Evolutionary conservation across 371 early-diverging fungal species (phyloP).

Genomic region (Mucor piriformis): DNA sequence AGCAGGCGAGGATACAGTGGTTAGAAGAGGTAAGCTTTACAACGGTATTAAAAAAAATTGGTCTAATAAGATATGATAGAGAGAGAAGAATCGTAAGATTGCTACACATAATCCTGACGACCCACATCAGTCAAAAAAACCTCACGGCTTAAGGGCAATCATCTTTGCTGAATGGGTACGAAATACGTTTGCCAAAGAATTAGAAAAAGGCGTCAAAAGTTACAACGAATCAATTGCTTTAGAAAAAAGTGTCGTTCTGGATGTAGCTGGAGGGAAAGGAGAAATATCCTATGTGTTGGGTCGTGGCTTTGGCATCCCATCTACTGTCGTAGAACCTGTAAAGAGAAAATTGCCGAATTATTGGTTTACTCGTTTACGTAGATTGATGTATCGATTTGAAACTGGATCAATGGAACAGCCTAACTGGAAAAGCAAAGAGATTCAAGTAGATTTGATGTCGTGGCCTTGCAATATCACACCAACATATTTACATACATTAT

Average conservation of each 20-base stretch:
- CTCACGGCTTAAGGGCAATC: slow-evolving; percentile 55
- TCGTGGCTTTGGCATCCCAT: slow-evolving; percentile 48
- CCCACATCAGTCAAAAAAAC: slow-evolving; percentile 53
- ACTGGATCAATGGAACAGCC: slow-evolving; percentile 30
- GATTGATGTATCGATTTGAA: slow-evolving; percentile 41
- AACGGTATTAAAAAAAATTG: background rate
- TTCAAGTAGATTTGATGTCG: slow-evolving; percentile 25
- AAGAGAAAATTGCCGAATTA: slow-evolving; percentile 49
- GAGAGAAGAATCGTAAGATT: slow-evolving; percentile 32
- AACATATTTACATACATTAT: slow-evolving; percentile 34
- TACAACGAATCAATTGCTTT: background rate
- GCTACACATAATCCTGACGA: slow-evolving; percentile 51
- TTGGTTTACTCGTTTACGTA: slow-evolving; percentile 49
- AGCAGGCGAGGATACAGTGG: slow-evolving; percentile 37
- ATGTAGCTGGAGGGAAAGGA: slow-evolving; percentile 66
- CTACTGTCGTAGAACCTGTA: slow-evolving; percentile 57
- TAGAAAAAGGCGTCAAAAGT: slow-evolving; percentile 7
- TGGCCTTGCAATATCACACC: slow-evolving; percentile 43
- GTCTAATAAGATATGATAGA: slow-evolving; percentile 7
- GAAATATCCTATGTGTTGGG: slow-evolving; percentile 59
- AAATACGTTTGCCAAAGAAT: slow-evolving; percentile 35
- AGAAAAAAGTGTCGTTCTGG: slow-evolving; percentile 37
- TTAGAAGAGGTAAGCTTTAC: slow-evolving; percentile 41
- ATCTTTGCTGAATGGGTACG: slow-evolving; percentile 59
- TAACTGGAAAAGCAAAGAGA: slow-evolving; percentile 25